Percentiles rank a stretch among this genome's conserved stretches.
These are phyloP conservation scores for Suhomyces xylopsoci DNA, from an alignment of 805 yeast genomes.

Conservation along the genomic window DNA sequence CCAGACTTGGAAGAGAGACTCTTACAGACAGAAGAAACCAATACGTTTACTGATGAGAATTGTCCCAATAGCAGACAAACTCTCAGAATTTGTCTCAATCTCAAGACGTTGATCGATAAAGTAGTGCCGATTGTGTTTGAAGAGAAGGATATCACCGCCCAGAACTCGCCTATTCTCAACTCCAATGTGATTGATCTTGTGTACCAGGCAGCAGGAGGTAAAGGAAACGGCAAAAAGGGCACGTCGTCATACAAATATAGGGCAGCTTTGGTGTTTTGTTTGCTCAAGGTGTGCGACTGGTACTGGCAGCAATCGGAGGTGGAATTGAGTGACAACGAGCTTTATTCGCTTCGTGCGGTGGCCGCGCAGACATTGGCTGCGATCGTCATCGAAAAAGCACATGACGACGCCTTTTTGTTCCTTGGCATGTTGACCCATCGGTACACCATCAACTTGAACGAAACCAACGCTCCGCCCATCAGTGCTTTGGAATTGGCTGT, in stretches of 20 bases:
- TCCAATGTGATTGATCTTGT: conserved; percentile 57
- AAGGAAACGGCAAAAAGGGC: conserved; percentile 54
- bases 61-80: conserved; percentile 66
- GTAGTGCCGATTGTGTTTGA: conserved; percentile 66
- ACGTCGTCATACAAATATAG: conserved; percentile 61
- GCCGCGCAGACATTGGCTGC: conserved; percentile 79
- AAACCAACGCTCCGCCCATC: conserved; percentile 58
- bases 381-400: conserved; percentile 59
- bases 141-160: conserved; percentile 46
- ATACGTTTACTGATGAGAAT: conserved; percentile 14
- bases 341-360: conserved; percentile 56
- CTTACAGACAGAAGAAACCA: not conserved
- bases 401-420: conserved; percentile 60
- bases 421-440: conserved; percentile 76
- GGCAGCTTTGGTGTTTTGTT: conserved; percentile 64
- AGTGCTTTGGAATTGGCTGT: conserved; percentile 83
- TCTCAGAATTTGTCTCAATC: conserved; percentile 65
- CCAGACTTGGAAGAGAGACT: not conserved
- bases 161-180: conserved; percentile 60
- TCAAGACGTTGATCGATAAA: conserved; percentile 69
- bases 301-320: conserved; percentile 55
- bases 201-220: conserved; percentile 77
- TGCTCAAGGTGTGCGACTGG: conserved; percentile 79
- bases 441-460: conserved; percentile 62
- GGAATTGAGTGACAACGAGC: conserved; percentile 66